Conservation (phyloP, 139 green algal species). For the Mychonastes homosphaera region DNA sequence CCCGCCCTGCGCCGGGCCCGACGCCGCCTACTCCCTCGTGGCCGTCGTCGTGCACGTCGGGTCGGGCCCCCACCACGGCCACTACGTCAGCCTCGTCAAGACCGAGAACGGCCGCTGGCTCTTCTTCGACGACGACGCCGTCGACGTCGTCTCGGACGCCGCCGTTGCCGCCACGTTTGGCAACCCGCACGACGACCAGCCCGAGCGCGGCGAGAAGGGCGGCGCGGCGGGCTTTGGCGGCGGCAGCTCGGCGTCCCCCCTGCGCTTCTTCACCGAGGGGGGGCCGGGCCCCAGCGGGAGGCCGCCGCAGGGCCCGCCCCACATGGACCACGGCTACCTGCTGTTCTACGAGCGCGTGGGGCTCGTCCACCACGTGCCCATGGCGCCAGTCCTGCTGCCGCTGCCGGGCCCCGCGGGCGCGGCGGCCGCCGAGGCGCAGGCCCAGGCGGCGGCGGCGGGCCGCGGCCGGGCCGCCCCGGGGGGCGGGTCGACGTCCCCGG, state of each 20-base stretch:
- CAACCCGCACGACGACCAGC: conserved; percentile 38
- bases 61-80: conserved; percentile 85
- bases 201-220: not conserved
- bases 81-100: conserved; percentile 94
- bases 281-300: not conserved
- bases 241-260: not conserved
- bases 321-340: conserved; percentile 94
- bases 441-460: too few species aligned
- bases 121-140: conserved; percentile 84
- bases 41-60: conserved; percentile 95
- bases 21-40: conserved; percentile 73
- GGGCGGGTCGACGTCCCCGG: too few species aligned
- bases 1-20: conserved; percentile 26
- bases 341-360: conserved; percentile 77
- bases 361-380: too few species aligned
- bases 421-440: too few species aligned
- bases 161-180: conserved; percentile 81
- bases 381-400: too few species aligned
- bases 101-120: conserved; percentile 73
- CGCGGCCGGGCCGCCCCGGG: too few species aligned
- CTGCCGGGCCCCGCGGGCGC: too few species aligned
- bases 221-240: too few species aligned
- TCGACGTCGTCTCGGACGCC: conserved; percentile 66
- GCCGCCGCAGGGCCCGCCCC: conserved; percentile 36
- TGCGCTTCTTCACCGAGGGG: not conserved